Evolutionary conservation across 352 stramenopile genomes (phyloP), one percentile per base, ranked within the genome.

Genomic region (Blastocystis sp.): DNA sequence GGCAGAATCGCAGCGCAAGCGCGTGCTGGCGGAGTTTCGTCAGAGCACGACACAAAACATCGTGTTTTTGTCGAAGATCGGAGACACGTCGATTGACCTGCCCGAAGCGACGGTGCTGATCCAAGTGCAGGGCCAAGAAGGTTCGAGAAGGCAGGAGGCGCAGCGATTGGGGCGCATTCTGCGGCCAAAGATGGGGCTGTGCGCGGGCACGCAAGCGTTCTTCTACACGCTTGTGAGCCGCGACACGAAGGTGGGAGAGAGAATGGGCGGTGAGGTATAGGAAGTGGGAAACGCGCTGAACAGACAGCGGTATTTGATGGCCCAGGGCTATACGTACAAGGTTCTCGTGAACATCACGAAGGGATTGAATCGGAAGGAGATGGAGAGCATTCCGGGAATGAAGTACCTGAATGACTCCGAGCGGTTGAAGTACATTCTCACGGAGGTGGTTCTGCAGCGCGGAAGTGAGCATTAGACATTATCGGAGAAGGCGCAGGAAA

Each of bases 251-350:
- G 66, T 76, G 66, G n/a, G 28, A n/a, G 3, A 59, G 7, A 10
- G 7, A 4, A 38, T 21, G 28, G 2, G 66, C 6, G 2, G 42
- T 52, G 48, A 57, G n/a, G 38, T 57, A 0, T 76, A 76, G 89
- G 97, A 99, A 89, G 99, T 99, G 96, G 98, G 97, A 89, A 99
- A 98, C 92, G 98, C 94, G 57, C 96, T 97, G 77, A 99, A 99
- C 90, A 93, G 97, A 1, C 96, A 99, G 90, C 95, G 99, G 91
- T 99, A 99, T 91, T 93, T 99, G 24, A 96, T 99, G 81, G 97
- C 99, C 91, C 97, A 99, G 90, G 97, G 97, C 69, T 99, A 99
- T 91, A 99, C 96, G 28, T 99, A 98, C 92, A 99, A 99, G 92
- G 97, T 99, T 82, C 95, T 98, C 19, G 68, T 89, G n/a, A 90